Evolutionary conservation across 1,284 basidiomycete species (phyloP).

Genomic region (Cryptococcus sp.): DNA sequence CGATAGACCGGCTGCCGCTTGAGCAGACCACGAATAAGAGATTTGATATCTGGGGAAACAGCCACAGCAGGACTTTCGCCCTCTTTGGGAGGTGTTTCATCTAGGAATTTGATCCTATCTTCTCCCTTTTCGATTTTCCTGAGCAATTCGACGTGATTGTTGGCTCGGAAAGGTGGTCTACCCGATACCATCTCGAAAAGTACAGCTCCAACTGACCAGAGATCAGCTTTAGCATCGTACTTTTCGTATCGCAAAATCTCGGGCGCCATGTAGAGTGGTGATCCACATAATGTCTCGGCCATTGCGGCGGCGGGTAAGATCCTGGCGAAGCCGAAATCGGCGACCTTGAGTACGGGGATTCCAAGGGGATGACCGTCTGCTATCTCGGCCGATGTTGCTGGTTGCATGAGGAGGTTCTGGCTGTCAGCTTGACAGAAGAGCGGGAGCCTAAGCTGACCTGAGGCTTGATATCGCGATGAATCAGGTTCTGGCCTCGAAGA

Average conservation of each 20-base stretch:
- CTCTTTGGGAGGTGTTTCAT: conserved; percentile 55
- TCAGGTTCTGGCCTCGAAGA: conserved; percentile 79
- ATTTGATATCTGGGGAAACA: conserved; percentile 82
- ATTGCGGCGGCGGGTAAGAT: conserved; percentile 85
- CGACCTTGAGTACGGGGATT: conserved; percentile 90
- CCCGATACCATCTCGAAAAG: conserved; percentile 94
- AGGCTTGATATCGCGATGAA: conserved; percentile 97
- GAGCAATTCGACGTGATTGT: conserved; percentile 92
- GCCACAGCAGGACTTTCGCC: conserved; percentile 27
- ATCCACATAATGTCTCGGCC: conserved; percentile 96
- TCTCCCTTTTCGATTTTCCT: conserved; percentile 84
- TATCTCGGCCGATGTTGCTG: conserved; percentile 71
- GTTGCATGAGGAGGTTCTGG: conserved; percentile 84
- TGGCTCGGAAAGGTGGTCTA: conserved; percentile 87
- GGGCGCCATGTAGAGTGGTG: conserved; percentile 98
- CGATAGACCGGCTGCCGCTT: conserved; percentile 81
- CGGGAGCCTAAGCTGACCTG: conserved; percentile 56
- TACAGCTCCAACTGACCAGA: conserved; percentile 98
- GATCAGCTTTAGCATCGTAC: conserved; percentile 95
- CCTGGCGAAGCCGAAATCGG: conserved; percentile 97
- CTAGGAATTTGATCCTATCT: conserved; percentile 78
- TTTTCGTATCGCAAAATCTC: conserved; percentile 97
- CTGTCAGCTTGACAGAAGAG: conserved; percentile 3
- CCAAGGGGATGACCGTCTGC: conserved; percentile 82
- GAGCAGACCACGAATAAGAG: conserved; percentile 74